phyloP scores from a whole-genome alignment of 345 rosid species.

The Eucalyptus dawsonii region DNA sequence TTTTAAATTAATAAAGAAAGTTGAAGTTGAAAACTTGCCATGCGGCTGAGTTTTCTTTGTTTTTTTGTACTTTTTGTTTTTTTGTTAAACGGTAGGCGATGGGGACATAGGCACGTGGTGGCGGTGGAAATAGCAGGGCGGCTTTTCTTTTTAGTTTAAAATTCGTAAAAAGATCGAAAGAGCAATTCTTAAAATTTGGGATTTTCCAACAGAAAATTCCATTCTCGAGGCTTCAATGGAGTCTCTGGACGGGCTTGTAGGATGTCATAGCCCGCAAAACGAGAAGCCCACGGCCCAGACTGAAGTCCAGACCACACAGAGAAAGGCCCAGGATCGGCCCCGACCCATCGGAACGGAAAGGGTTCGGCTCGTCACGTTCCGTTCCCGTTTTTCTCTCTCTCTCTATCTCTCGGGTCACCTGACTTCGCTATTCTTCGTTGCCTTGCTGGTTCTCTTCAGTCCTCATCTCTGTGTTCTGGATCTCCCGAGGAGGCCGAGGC shows the following conservation, averaged over 20 bases:
- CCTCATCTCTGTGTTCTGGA: not conserved
- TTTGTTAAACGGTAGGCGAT: not conserved
- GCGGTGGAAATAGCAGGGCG: not conserved
- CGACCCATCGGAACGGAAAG: not conserved
- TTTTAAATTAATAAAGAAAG: not conserved
- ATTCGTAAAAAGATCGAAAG: not conserved
- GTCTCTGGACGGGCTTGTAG: not conserved
- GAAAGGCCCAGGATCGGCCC: not conserved
- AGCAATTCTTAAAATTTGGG: not conserved
- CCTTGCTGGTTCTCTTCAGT: not conserved
- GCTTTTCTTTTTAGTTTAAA: not conserved
- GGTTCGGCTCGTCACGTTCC: not conserved
- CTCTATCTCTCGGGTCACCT: not conserved
- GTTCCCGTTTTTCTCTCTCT: not conserved
- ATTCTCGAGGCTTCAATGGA: not conserved
- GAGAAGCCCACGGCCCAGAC: fast-evolving
- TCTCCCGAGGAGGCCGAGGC: not conserved
- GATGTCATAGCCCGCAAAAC: fast-evolving
- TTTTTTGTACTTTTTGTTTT: not conserved
- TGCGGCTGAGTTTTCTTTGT: not conserved
- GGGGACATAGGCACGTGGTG: not conserved
- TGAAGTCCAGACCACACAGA: not conserved
- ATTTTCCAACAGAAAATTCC: not conserved
- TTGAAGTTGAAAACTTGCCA: not conserved
- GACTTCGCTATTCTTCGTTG: not conserved